These are phyloP conservation scores for Colletotrichum cordylinicola DNA, from an alignment of 2,329 filamentous ascomycete species.

Conservation along the genomic window DNA sequence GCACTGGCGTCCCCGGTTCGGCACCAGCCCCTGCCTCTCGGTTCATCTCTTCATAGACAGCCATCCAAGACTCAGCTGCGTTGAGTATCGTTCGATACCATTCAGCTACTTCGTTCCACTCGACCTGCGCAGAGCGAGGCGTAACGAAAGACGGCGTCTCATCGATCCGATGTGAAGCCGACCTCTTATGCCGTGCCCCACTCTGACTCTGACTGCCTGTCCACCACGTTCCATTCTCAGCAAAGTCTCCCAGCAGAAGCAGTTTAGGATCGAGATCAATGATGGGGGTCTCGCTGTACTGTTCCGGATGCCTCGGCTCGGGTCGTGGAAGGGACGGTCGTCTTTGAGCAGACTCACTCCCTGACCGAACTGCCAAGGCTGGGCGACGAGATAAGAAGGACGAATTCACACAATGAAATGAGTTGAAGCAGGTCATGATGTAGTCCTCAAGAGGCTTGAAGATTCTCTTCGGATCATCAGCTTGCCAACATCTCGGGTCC, in stretches of 20 bases:
- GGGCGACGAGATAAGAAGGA: conserved; percentile 66
- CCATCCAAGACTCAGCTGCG: conserved; percentile 71
- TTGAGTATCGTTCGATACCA: conserved; percentile 79
- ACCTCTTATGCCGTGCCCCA: conserved; percentile 32
- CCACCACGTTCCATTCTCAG: conserved; percentile 86
- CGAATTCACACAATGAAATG: conserved; percentile 74
- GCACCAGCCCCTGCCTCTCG: conserved; percentile 32
- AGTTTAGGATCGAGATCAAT: conserved; percentile 77
- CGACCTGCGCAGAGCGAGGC: conserved; percentile 70
- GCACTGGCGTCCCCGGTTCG: neutral
- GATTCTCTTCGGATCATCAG: conserved; percentile 58
- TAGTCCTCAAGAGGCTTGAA: conserved; percentile 84
- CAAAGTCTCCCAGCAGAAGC: conserved; percentile 75
- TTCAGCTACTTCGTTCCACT: conserved; percentile 73
- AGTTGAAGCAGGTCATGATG: conserved; percentile 70
- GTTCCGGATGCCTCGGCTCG: conserved; percentile 38
- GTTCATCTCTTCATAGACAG: conserved; percentile 60
- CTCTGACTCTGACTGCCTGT: conserved; percentile 70
- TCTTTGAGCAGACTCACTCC: conserved; percentile 32
- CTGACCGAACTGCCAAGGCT: neutral
- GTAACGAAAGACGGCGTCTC: conserved; percentile 50
- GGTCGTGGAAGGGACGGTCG: conserved; percentile 37
- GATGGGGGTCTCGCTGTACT: conserved; percentile 45
- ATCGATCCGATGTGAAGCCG: conserved; percentile 37
- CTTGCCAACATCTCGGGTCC: conserved; percentile 16